Evolutionary conservation across 73 alveolate species (phyloP), one percentile per base, ranked within the genome.

Genomic region (Urostyla sp.): DNA sequence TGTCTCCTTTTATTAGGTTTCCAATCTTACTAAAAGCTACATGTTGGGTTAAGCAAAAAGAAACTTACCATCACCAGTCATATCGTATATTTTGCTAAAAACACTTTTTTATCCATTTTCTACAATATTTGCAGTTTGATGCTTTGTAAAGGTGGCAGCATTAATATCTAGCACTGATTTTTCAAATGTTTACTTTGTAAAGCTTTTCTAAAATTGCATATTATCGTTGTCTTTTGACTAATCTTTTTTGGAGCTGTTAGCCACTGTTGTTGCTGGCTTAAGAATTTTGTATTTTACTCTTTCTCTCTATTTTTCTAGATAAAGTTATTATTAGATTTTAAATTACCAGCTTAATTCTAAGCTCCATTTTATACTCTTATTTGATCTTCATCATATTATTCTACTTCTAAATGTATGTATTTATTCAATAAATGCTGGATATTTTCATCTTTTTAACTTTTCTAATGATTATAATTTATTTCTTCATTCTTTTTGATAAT

Each of bases 1-100:
- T 69, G 18, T 69, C 83, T 24, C 83, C 83, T 46, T 69, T 69
- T 21, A 69, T 46, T 23, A 69, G 27, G 27, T 69, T 46, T 3
- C 83, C 83, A 49, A 69, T 13, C 34, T 49, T 69, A 5, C 15
- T 37, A 34, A 60, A 60, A 11, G 24, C 34, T 36, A 15, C n/a
- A n/a, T n/a, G n/a, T n/a, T n/a, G n/a, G n/a, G n/a, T n/a, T n/a
- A n/a, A n/a, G n/a, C n/a, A n/a, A n/a, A n/a, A n/a, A n/a, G n/a
- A n/a, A n/a, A n/a, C n/a, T n/a, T n/a, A n/a, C n/a, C n/a, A n/a
- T n/a, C 15, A 2, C 72, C 54, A 27, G 83, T 69, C 23, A 46
- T 23, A 46, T 69, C 83, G 2, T 46, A 16, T 4, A 69, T 16
- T 38, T 69, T 69, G 49, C 49, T 69, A 24, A 69, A 6, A 24